Evolutionary conservation across 306 rosid species (phyloP).

Genomic region (Vigna unguiculata): DNA sequence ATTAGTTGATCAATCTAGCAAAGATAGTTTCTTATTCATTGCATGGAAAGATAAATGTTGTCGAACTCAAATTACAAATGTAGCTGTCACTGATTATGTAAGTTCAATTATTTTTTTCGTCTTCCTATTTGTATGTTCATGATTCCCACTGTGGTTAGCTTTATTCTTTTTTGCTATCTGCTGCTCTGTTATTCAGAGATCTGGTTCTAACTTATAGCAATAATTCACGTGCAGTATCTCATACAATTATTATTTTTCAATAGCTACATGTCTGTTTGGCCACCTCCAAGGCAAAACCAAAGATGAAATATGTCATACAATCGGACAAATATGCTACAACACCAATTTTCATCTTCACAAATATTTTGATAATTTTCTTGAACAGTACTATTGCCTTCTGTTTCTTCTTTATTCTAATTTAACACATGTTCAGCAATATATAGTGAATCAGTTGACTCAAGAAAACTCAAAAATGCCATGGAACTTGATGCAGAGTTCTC

Average conservation of each 20-base stretch:
- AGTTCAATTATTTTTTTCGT: constrained; percentile 30
- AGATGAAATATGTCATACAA: constrained; percentile 14
- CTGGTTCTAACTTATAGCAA: constrained; percentile 28
- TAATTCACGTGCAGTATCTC: constrained; percentile 35
- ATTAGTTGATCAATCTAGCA: constrained; percentile 22
- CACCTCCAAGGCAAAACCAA: constrained; percentile 37
- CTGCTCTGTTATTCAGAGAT: constrained; percentile 26
- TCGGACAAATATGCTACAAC: constrained; percentile 23
- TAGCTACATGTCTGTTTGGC: constrained; percentile 29
- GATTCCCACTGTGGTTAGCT: constrained; percentile 37
- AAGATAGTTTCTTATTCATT: not conserved
- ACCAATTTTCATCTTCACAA: not conserved
- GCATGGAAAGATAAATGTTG: constrained; percentile 18
- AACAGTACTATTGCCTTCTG: not conserved
- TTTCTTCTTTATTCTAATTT: not conserved
- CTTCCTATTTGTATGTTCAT: constrained; percentile 20
- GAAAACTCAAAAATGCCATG: not conserved
- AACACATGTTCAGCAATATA: not conserved
- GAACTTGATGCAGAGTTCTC: not conserved
- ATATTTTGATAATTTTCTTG: constrained; percentile 24
- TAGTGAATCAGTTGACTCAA: not conserved
- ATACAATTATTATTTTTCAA: constrained; percentile 14
- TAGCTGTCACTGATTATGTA: constrained; percentile 26
- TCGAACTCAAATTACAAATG: constrained; percentile 31
- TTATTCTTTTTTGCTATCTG: constrained; percentile 37